These are phyloP conservation scores for Candida sithepensis DNA, from an alignment of 805 yeast species.

Conservation along the genomic window DNA sequence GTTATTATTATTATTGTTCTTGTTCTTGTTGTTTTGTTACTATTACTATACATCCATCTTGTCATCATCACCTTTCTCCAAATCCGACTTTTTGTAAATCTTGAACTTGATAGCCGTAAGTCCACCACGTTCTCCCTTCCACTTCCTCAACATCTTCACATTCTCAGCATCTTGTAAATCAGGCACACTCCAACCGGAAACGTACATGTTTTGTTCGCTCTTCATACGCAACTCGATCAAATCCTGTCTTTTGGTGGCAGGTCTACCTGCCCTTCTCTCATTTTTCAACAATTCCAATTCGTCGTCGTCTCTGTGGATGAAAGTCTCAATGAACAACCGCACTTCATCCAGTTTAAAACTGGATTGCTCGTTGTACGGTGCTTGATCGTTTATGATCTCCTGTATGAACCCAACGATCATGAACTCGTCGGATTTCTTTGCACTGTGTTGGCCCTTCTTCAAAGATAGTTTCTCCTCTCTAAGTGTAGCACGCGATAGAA, in stretches of 20 bases:
- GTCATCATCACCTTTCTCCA: too few relatives aligned
- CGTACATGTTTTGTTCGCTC: slow-evolving; percentile 58
- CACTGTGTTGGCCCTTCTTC: slow-evolving; percentile 54
- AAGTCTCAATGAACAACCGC: slow-evolving; percentile 56
- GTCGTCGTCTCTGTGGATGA: slow-evolving; percentile 65
- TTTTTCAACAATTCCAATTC: slow-evolving; percentile 62
- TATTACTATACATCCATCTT: too few relatives aligned
- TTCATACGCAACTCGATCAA: slow-evolving; percentile 58
- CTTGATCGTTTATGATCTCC: slow-evolving; percentile 45
- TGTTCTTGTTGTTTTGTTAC: too few relatives aligned
- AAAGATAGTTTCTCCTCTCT: slow-evolving; percentile 70
- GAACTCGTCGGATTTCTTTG: slow-evolving; percentile 58
- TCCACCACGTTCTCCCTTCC: slow-evolving; percentile 87
- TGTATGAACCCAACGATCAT: slow-evolving; percentile 58
- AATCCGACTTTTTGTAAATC: slow-evolving; percentile 27
- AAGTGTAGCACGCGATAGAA: slow-evolving; percentile 78
- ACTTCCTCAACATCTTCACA: slow-evolving; percentile 56
- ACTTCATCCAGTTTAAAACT: slow-evolving; percentile 56
- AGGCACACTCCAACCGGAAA: slow-evolving; percentile 69
- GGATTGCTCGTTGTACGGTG: slow-evolving; percentile 31
- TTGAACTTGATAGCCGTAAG: slow-evolving; percentile 56
- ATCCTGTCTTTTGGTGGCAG: slow-evolving; percentile 69
- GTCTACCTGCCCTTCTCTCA: slow-evolving; percentile 84
- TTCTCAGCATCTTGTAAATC: slow-evolving; percentile 60
- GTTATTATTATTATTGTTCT: background rate